Conservation (phyloP, 768 basidiomycete genomes). For the Cyclocybe cylindracea region DNA sequence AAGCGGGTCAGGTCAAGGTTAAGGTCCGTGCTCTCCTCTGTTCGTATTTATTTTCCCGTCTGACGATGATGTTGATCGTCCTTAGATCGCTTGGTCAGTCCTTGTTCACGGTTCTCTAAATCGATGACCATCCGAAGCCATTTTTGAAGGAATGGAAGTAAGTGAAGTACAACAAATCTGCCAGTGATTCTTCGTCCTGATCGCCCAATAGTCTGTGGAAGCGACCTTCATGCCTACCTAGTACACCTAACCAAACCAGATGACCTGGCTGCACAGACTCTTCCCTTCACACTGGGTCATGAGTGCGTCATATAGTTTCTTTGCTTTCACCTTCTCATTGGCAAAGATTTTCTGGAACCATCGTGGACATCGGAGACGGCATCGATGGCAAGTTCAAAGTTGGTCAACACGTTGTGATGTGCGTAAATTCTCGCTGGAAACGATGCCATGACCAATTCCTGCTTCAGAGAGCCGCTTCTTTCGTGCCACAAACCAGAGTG, state of each 20-base stretch:
- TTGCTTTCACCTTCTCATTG: neutral
- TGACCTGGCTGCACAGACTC: constrained; percentile 34
- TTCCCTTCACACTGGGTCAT: constrained; percentile 47
- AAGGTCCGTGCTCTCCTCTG: constrained; percentile 28
- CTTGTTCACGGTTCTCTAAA: neutral
- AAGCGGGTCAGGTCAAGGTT: constrained; percentile 42
- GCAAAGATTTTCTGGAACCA: constrained; percentile 35
- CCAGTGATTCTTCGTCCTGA: neutral
- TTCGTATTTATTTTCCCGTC: neutral
- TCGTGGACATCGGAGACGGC: constrained; percentile 32
- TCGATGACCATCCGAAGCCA: neutral
- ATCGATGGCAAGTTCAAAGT: constrained; percentile 33
- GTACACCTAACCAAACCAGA: constrained; percentile 28
- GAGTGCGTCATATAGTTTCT: constrained; percentile 30
- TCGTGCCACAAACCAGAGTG: constrained; percentile 39
- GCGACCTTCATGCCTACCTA: constrained; percentile 48
- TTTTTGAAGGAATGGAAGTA: constrained; percentile 30
- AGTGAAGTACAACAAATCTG: neutral
- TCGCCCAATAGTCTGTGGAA: constrained; percentile 40
- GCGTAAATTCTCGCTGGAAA: no score
- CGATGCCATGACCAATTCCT: no score
- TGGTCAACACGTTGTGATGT: constrained; percentile 35
- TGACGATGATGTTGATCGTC: neutral
- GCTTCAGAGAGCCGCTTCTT: constrained; percentile 40
- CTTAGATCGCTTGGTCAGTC: constrained; percentile 30